phyloP scores from a whole-genome alignment of 371 early-diverging fungal genomes.

The Syncephalastrum racemosum region DNA sequence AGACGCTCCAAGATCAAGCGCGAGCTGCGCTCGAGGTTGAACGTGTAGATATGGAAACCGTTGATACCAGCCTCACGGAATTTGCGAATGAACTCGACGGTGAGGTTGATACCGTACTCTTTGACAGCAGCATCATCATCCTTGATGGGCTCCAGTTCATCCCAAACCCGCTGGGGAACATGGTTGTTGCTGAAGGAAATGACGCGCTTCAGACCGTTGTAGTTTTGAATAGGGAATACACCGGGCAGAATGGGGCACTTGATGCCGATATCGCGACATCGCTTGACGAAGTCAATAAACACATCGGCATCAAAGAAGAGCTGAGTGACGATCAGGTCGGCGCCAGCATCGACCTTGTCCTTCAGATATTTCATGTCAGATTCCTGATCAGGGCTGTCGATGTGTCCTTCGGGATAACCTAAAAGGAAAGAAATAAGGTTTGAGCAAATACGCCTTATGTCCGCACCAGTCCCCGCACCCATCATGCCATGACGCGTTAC shows the following conservation, averaged over 20 bases:
- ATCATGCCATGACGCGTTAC: background rate
- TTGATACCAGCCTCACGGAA: slow-evolving; percentile 67
- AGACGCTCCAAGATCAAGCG: slow-evolving; percentile 83
- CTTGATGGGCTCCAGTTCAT: slow-evolving; percentile 91
- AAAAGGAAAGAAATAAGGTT: background rate
- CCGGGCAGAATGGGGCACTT: slow-evolving; percentile 91
- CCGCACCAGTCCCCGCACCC: background rate
- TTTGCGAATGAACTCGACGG: slow-evolving; percentile 77
- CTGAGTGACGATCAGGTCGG: slow-evolving; percentile 92
- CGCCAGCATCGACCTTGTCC: slow-evolving; percentile 89
- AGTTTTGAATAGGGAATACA: slow-evolving; percentile 93
- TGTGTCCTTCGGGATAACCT: slow-evolving; percentile 90
- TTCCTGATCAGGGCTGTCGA: slow-evolving; percentile 70
- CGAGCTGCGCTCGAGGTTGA: slow-evolving; percentile 89
- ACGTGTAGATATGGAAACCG: slow-evolving; percentile 84
- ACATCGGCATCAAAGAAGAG: slow-evolving; percentile 90
- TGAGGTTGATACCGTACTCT: slow-evolving; percentile 87
- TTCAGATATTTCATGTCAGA: slow-evolving; percentile 79
- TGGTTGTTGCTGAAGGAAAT: slow-evolving; percentile 82
- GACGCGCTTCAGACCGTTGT: slow-evolving; percentile 82
- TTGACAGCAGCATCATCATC: slow-evolving; percentile 95
- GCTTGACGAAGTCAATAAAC: slow-evolving; percentile 77
- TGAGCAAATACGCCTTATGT: background rate
- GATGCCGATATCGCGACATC: slow-evolving; percentile 78
- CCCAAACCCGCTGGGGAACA: slow-evolving; percentile 82